These are phyloP conservation scores for Linum trigynum DNA, from an alignment of 345 rosid species.

Conservation along the genomic window DNA sequence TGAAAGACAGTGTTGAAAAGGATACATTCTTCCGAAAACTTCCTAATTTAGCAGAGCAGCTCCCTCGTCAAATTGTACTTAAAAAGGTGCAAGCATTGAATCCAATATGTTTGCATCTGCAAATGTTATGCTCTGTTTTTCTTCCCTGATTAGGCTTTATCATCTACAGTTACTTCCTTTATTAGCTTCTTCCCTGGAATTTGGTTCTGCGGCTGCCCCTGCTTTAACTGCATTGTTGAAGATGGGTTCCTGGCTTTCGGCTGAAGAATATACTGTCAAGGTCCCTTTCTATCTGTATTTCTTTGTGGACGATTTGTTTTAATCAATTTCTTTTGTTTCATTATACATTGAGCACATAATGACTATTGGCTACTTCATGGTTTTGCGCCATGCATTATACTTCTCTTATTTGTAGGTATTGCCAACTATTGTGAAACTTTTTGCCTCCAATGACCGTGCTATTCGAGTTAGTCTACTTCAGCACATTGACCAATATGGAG, in stretches of 20 bases:
- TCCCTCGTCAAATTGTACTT: conserved; percentile 91
- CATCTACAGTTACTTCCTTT: conserved; percentile 84
- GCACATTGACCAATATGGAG: conserved; percentile 96
- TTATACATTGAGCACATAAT: conserved; percentile 1
- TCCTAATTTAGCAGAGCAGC: conserved; percentile 93
- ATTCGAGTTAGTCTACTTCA: conserved; percentile 87
- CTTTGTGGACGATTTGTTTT: not conserved
- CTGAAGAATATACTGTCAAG: conserved; percentile 84
- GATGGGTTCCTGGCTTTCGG: conserved; percentile 92
- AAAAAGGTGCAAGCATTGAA: conserved; percentile 54
- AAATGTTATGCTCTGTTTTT: conserved; percentile 5
- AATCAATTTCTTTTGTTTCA: not conserved
- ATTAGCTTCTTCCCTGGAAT: conserved; percentile 95
- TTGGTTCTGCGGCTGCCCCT: conserved; percentile 96
- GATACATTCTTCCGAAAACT: conserved; percentile 97
- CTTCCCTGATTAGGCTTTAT: conserved; percentile 22
- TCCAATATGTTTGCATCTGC: conserved; percentile 10
- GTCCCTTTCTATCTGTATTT: conserved; percentile 20
- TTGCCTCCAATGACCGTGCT: conserved; percentile 89
- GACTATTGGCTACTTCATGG: not conserved
- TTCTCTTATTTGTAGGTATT: conserved; percentile 45
- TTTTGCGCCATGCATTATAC: conserved; percentile 8
- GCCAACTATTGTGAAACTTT: conserved; percentile 81
- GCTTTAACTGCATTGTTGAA: conserved; percentile 83
- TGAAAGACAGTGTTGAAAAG: conserved; percentile 92